Conservation (phyloP, 129 eudicot species). For the carrot (Daucus carota) region DNA sequence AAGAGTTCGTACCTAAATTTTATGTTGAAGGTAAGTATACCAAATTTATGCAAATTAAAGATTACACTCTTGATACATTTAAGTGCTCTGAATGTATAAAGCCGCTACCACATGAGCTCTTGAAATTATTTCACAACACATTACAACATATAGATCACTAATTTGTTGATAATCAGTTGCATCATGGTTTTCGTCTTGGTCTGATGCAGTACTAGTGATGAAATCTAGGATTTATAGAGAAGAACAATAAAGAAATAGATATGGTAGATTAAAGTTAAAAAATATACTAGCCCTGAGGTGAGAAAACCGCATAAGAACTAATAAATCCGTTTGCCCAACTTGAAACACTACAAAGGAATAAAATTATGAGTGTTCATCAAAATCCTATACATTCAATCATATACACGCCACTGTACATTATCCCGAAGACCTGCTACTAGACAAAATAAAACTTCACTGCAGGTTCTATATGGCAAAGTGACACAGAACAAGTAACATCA, state of each 20-base stretch:
- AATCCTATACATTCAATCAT: too few relatives aligned
- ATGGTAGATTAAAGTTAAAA: neutral
- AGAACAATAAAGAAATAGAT: neutral
- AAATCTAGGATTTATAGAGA: neutral
- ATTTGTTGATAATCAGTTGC: neutral
- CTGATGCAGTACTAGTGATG: neutral
- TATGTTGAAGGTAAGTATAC: neutral
- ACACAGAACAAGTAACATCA: neutral
- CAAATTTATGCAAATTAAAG: neutral
- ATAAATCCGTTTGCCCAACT: too few relatives aligned
- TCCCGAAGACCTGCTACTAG: too few relatives aligned
- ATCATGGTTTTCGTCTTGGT: neutral
- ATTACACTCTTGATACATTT: neutral
- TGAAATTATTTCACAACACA: neutral
- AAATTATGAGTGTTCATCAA: too few relatives aligned
- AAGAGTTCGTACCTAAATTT: conserved; percentile 57
- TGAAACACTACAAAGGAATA: too few relatives aligned
- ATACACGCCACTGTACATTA: too few relatives aligned
- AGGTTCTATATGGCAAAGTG: too few relatives aligned
- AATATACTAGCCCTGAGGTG: too few relatives aligned
- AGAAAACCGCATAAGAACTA: too few relatives aligned
- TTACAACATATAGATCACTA: neutral
- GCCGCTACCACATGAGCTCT: too few relatives aligned
- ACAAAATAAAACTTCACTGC: too few relatives aligned
- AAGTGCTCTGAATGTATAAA: neutral